phyloP scores from a whole-genome alignment of 768 basidiomycete species.

The Phanerochaete sordida region DNA sequence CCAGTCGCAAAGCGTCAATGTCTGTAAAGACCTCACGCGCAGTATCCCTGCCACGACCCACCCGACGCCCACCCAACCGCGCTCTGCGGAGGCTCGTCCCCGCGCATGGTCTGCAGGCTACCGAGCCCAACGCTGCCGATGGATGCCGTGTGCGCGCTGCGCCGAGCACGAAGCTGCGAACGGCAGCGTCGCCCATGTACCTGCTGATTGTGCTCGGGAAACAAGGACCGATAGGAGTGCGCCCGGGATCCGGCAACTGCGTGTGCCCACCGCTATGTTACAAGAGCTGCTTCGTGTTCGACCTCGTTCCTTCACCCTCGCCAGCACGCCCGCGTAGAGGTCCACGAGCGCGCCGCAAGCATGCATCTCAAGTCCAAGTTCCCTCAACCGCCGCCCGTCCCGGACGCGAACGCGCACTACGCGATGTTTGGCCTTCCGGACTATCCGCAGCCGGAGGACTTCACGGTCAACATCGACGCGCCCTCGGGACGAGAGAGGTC shows the following conservation, averaged over 20 bases:
- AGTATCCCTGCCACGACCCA: too few relatives aligned
- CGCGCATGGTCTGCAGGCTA: too few relatives aligned
- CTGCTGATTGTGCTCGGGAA: not conserved
- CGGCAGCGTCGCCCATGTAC: too few relatives aligned
- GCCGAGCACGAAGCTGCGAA: too few relatives aligned
- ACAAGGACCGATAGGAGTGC: not conserved
- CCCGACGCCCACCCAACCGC: too few relatives aligned
- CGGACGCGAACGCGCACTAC: conserved; percentile 13
- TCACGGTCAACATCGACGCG: conserved; percentile 12
- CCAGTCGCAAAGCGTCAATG: too few relatives aligned
- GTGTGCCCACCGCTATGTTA: not conserved
- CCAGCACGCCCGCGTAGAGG: conserved; percentile 29
- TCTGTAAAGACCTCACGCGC: too few relatives aligned
- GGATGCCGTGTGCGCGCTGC: too few relatives aligned
- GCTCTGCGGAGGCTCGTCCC: too few relatives aligned
- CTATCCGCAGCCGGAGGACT: not conserved
- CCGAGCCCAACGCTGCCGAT: too few relatives aligned
- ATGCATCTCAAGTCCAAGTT: conserved; percentile 15
- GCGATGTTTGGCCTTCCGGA: conserved; percentile 4
- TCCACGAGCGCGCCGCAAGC: conserved; percentile 40
- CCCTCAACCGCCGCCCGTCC: conserved; percentile 9
- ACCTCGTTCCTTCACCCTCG: too few relatives aligned
- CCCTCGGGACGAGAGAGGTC: conserved; percentile 8
- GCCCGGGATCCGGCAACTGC: not conserved
- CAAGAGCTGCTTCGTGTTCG: not conserved